Base-by-base conservation (phyloP, 2,329 filamentous ascomycete genomes). In the Emericellopsis cladophorae region DNA sequence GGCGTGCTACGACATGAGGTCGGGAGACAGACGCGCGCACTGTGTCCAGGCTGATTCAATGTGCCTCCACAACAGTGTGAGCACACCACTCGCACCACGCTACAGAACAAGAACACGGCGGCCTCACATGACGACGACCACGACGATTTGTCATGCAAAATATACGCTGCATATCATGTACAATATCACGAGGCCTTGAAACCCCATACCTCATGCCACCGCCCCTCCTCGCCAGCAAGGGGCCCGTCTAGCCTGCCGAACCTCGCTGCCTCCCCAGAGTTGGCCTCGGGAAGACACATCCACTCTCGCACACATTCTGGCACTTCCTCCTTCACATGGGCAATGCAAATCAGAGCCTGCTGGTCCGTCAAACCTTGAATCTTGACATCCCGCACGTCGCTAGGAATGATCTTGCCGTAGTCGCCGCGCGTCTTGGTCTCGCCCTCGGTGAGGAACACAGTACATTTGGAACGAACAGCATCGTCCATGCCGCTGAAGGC, bases 291-390 rank as follows among this genome's bases (percentile, higher is more conserved):
- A 24, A 95, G 65, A 56, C 85, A 89, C 39, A 96, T 68, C 82
- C 84, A 96, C 55, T 93, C 79, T 37, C 86, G 66, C 21, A 95
- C 74, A 48, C 80, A 81, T 39, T 81, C 79, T 0, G 92, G 92
- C 9, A 96, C 84, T 59, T 98, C 92, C 51, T 95, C 88, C 46
- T 79, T 80, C 45, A 90, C 72, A 62, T 98, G 92, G 45, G 87
- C 92, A 44, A 96, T 90, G 47, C 89, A 87, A n/a, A 96, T 73
- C 41, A 98, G 63, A 1, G 88, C 88, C 61, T 96, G 90, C 18
- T 76, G 59, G 1, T 77, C 66, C 2, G 70, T 69, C 42, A 95
- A 60, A 0, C 87, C 87, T 1, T 53, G 54, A 5, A 90, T 61
- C 18, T 60, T 66, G 1, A 76, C 66, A 10, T 29, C 23, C 5